Base-by-base conservation (phyloP, 2,329 filamentous ascomycete genomes). In the Aureobasidium sp. region DNA sequence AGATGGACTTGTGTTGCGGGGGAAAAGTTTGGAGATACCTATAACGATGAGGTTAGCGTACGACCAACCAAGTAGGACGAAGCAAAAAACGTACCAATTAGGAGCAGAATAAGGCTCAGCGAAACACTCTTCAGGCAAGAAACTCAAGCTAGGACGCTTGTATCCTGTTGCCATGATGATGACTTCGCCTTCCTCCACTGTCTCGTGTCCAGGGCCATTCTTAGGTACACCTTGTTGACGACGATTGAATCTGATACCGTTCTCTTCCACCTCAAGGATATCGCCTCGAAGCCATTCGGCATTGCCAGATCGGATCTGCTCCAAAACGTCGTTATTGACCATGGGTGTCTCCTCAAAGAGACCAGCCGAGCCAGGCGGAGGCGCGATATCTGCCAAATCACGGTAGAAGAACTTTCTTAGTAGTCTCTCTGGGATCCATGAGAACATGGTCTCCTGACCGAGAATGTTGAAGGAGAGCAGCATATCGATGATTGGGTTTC, bases 321-420 rank as follows among this genome's bases (percentile, higher is more conserved):
- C 79, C 74, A 96, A 87, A 1, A 95, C 82, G 50, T 91, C 86
- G 17, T 86, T 88, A 73, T 94, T 95, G 27, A 94, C 89, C 89
- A 93, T 93, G 0, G 90, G 90, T 0, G 90, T 95, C 57, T 89
- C 87, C 32, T 82, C 91, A 72, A 91, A 95, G n/a, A 94, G 76
- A 9, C 89, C 89, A 29, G 82, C 78, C 1, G 69, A 72, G 57
- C 70, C 68, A 9, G 65, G 63, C 0, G 82, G 76, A 0, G 90
- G 90, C 0, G 89, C 83, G 5, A 95, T 80, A 66, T 91, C 85
- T 68, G 86, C 77, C 2, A 95, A 81, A 67, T 94, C 90, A 17
- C 90, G 84, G 72, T 95, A 95, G 78, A 95, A 95, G 77, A 93
- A 82, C 65, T 87, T 84, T 64, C 85, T 85, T 0, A 95, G 82